Percentiles rank a stretch among this genome's conserved stretches.
Evolutionary conservation across 2,329 filamentous ascomycete species (phyloP).

Genomic region (Penicillium vulpinum): DNA sequence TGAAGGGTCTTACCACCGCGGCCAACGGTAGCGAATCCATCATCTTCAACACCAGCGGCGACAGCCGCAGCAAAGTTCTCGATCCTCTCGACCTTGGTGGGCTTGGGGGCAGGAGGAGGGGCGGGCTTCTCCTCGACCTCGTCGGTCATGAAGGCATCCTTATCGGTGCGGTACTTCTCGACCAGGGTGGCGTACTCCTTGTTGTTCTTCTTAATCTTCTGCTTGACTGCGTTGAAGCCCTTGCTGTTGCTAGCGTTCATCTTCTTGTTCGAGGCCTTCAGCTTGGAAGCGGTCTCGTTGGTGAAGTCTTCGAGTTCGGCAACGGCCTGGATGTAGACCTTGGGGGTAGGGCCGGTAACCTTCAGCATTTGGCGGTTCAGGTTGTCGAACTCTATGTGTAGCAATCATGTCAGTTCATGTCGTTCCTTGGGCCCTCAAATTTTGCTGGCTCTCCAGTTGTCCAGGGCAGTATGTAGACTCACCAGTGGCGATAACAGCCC

Average conservation of each 20-base stretch:
- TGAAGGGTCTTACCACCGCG: constrained; percentile 84
- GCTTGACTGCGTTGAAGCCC: constrained; percentile 94
- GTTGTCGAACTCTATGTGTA: constrained; percentile 84
- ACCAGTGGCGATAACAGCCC: constrained; percentile 89
- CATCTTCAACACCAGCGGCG: constrained; percentile 64
- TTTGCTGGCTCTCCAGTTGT: neutral
- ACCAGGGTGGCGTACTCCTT: constrained; percentile 89
- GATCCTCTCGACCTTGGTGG: constrained; percentile 46
- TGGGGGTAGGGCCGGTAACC: constrained; percentile 76
- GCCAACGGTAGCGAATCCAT: constrained; percentile 85
- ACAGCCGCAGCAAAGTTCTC: constrained; percentile 48
- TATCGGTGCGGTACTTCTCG: constrained; percentile 80
- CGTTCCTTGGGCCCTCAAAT: neutral
- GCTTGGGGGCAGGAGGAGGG: constrained; percentile 51
- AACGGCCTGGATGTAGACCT: constrained; percentile 88
- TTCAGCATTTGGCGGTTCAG: constrained; percentile 83
- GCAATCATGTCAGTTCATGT: constrained; percentile 13
- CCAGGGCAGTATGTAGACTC: constrained; percentile 39
- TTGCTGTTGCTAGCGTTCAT: constrained; percentile 96
- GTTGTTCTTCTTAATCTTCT: constrained; percentile 98
- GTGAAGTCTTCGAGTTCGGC: constrained; percentile 92
- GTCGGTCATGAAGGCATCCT: constrained; percentile 84
- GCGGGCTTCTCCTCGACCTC: constrained; percentile 64
- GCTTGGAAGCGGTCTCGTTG: constrained; percentile 90
- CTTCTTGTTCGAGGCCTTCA: constrained; percentile 95